These are phyloP conservation scores for Trichoderma lentiforme DNA, from an alignment of 2,329 filamentous ascomycete genomes.

Conservation along the genomic window DNA sequence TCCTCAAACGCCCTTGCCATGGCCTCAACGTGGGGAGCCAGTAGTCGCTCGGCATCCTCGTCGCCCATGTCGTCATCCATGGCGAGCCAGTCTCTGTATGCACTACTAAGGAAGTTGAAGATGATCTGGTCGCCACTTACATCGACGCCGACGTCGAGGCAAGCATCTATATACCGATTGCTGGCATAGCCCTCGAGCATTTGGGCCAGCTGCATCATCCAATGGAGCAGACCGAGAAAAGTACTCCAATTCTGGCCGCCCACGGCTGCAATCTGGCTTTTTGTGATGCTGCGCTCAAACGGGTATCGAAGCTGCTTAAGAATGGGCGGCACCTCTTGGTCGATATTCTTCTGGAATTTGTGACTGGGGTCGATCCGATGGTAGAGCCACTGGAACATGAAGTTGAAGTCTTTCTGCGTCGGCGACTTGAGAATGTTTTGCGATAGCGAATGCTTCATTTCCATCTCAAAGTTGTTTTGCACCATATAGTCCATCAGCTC, in stretches of 20 bases:
- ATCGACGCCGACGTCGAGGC: conserved; percentile 82
- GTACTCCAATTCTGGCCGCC: conserved; percentile 97
- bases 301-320: conserved; percentile 93
- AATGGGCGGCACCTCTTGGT: conserved; percentile 89
- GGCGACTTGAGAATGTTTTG: conserved; percentile 89
- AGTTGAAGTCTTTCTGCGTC: conserved; percentile 97
- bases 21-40: conserved; percentile 77
- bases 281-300: conserved; percentile 92
- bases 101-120: conserved; percentile 84
- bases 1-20: conserved; percentile 88
- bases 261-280: conserved; percentile 90
- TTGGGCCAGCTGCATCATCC: conserved; percentile 97
- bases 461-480: conserved; percentile 93
- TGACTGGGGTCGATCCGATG: conserved; percentile 93
- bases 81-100: conserved; percentile 89
- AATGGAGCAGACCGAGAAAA: conserved; percentile 89
- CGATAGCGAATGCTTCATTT: conserved; percentile 92
- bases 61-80: conserved; percentile 87
- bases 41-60: conserved; percentile 73
- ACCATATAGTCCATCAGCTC: conserved; percentile 90
- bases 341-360: conserved; percentile 89
- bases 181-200: conserved; percentile 83
- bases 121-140: conserved; percentile 88
- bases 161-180: conserved; percentile 85
- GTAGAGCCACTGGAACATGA: conserved; percentile 97